phyloP scores from a whole-genome alignment of 805 yeast genomes.

The Nakazawaea ambrosiae region DNA sequence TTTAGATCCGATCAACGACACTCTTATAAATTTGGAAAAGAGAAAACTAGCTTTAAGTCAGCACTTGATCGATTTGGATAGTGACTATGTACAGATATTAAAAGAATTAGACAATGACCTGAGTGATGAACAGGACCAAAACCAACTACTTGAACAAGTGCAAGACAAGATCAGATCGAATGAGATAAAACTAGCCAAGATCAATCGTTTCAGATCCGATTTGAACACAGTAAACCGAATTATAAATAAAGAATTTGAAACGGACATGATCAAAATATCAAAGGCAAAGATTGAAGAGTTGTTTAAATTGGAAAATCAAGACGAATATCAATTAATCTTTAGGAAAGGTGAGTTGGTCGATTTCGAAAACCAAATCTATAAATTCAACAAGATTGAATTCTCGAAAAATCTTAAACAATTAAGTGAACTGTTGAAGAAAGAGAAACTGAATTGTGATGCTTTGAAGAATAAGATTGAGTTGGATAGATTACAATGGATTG shows the following conservation, averaged over 20 bases:
- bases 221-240: conserved; percentile 6
- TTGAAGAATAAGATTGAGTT: conserved; percentile 8
- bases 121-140: neutral
- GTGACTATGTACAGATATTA: conserved; percentile 5
- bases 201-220: conserved; percentile 5
- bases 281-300: conserved; percentile 5
- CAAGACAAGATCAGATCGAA: neutral
- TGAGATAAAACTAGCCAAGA: neutral
- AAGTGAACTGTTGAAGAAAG: conserved; percentile 6
- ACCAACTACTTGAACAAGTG: neutral
- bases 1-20: conserved; percentile 7
- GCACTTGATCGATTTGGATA: conserved; percentile 7
- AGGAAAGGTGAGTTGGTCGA: conserved; percentile 7
- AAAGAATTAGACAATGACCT: neutral
- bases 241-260: conserved; percentile 1
- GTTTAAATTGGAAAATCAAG: conserved; percentile 7
- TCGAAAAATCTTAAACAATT: conserved; percentile 6
- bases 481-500: conserved; percentile 5
- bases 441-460: conserved; percentile 9
- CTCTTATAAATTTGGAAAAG: conserved; percentile 8
- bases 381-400: conserved; percentile 9
- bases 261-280: conserved; percentile 1
- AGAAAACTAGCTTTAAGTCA: conserved; percentile 5
- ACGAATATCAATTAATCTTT: conserved; percentile 10
- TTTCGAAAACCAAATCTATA: conserved; percentile 1